These are phyloP conservation scores for Alternaria solani DNA, from an alignment of 2,329 filamentous ascomycete species.

Conservation along the genomic window DNA sequence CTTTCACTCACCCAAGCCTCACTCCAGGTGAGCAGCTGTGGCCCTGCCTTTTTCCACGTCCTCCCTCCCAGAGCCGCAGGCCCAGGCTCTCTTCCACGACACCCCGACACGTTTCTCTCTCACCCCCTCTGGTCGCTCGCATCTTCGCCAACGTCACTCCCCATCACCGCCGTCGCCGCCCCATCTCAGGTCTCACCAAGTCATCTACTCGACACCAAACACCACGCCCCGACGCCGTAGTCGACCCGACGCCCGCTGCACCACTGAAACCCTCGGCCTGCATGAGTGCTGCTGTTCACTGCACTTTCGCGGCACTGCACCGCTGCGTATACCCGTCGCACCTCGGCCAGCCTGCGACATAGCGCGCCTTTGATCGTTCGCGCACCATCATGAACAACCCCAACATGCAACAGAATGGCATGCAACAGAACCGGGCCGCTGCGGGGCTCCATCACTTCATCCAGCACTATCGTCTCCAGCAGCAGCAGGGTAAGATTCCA, in stretches of 20 bases:
- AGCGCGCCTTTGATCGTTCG: constrained; percentile 10
- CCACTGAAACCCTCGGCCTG: constrained; percentile 17
- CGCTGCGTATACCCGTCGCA: constrained; percentile 21
- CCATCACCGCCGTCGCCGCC: constrained; percentile 2
- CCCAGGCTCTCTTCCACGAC: constrained; percentile 5
- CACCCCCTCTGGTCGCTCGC: background rate
- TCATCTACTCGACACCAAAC: constrained; percentile 5
- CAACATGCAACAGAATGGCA: constrained; percentile 36
- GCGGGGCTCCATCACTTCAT: constrained; percentile 37
- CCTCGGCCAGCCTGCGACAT: constrained; percentile 10
- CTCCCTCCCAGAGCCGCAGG: constrained; percentile 3
- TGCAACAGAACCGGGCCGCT: constrained; percentile 23
- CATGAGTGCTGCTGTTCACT: constrained; percentile 28
- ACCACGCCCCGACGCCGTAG: constrained; percentile 11
- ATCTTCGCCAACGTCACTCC: constrained; percentile 2
- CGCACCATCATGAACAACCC: constrained; percentile 45
- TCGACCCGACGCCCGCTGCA: background rate
- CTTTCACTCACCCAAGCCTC: constrained; percentile 18
- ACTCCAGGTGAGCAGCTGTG: constrained; percentile 18
- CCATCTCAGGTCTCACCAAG: background rate
- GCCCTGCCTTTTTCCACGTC: constrained; percentile 2
- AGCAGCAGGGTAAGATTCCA: constrained; percentile 37
- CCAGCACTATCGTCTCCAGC: constrained; percentile 38
- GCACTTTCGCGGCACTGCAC: constrained; percentile 28
- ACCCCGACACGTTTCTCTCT: background rate